A percentile compares a stretch with the other conserved stretches of the same genome.
phyloP scores from a whole-genome alignment of 108 stramenopile genomes.

The Nitzschia sp. region DNA sequence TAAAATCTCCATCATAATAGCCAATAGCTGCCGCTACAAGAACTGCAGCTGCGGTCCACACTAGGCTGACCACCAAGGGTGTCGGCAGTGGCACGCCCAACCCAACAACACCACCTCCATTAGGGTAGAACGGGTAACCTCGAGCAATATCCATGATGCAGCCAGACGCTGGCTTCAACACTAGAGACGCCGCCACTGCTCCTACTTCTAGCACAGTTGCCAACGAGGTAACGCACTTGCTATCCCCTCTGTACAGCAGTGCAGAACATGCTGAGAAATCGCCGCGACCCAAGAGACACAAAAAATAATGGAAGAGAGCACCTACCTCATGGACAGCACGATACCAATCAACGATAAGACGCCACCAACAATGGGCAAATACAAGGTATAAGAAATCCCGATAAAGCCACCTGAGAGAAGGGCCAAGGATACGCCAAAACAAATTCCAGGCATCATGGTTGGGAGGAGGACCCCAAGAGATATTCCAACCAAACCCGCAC shows the following conservation, averaged over 20 bases:
- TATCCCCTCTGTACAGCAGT: conserved; percentile 36
- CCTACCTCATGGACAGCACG: conserved; percentile 40
- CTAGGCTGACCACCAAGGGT: conserved; percentile 29
- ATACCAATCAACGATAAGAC: conserved; percentile 33
- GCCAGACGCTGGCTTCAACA: conserved; percentile 26
- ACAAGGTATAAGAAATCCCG: conserved; percentile 11
- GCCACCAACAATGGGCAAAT: conserved; percentile 38
- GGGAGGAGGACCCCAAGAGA: conserved; percentile 70
- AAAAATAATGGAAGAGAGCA: not conserved
- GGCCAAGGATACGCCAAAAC: conserved; percentile 47
- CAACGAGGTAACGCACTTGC: conserved; percentile 44
- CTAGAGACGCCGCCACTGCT: conserved; percentile 50
- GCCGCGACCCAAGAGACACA: not conserved
- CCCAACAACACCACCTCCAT: conserved; percentile 2
- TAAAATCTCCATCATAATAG: conserved; percentile 58
- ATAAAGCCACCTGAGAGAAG: conserved; percentile 39
- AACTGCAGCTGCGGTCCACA: conserved; percentile 59
- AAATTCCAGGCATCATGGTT: conserved; percentile 52
- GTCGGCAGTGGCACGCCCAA: not conserved
- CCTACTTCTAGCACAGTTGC: conserved; percentile 66
- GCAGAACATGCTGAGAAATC: conserved; percentile 10
- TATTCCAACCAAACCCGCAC: conserved; percentile 59
- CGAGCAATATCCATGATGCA: conserved; percentile 47
- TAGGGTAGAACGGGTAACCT: conserved; percentile 44
- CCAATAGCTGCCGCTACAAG: conserved; percentile 52